Base-by-base conservation (phyloP, 2,329 filamentous ascomycete species). In the Ramularia collo-cygni region DNA sequence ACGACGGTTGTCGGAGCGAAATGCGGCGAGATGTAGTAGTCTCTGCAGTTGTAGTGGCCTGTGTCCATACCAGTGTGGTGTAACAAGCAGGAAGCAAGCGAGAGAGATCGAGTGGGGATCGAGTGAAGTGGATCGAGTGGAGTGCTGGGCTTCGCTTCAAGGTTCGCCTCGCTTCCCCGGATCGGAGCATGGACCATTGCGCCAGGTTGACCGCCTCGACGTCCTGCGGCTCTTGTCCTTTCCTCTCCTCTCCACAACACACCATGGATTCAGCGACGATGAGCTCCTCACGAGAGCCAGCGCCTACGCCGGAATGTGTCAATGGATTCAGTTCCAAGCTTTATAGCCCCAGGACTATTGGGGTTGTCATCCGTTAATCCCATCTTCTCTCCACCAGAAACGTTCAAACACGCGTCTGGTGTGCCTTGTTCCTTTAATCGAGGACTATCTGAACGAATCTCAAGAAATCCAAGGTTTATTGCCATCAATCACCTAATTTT, bases 271-370 rank as follows among this genome's bases (percentile, higher is more conserved):
- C 37, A 26, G 28, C 32, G 28, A 49, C 35, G 21, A 39, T 33
- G 42, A 42, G n/a, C 28, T 40, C 42, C 46, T 48, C 30, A 28
- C 31, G 24, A 27, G 51, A 48, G 45, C 44, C 36, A 37, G 40
- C 50, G 10, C 35, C 24, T 31, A 32, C 37, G 46, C 42, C 36
- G 24, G 36, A 43, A 19, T 31, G 29, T 43, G 40, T 45, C 30
- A 10, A 41, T 43, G 52, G 42, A 52, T 35, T 15, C 8, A 56
- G 59, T 48, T 50, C 49, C 48, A 51, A 53, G 46, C 53, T 54
- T 41, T 55, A 72, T 72, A 73, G 68, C 71, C 72, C 72, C 71
- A 74, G 67, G 16, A 30, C 17, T 51, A 68, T 53, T 62, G 71
- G 72, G 72, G 72, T 74, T 54, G 52, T 48, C 44, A 60, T 58